These are phyloP conservation scores for Talaromyces borbonicus DNA, from an alignment of 495 filamentous ascomycete genomes.

Conservation along the genomic window DNA sequence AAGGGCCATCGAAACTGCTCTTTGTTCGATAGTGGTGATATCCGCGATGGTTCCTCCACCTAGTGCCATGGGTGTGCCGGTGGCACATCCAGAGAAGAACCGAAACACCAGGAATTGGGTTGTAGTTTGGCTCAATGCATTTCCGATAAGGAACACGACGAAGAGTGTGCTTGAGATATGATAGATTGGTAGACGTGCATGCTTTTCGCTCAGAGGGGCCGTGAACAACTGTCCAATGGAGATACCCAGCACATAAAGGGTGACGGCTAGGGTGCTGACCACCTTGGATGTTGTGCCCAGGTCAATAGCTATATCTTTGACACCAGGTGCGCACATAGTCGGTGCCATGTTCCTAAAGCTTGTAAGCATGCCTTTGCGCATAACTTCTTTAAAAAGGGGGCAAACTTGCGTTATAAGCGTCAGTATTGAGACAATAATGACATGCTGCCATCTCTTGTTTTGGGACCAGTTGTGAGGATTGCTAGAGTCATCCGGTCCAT, in stretches of 20 bases:
- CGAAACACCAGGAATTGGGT: constrained; percentile 32
- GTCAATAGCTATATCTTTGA: constrained; percentile 6
- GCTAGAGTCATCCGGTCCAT: constrained; percentile 44
- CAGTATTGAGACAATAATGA: constrained; percentile 12
- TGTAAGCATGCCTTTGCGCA: background rate
- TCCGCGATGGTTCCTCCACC: constrained; percentile 37
- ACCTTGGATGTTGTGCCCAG: constrained; percentile 11
- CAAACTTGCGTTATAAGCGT: constrained; percentile 12
- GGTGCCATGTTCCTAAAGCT: constrained; percentile 16
- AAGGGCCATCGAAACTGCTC: constrained; percentile 26
- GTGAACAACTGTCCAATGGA: constrained; percentile 28
- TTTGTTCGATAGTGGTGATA: constrained; percentile 20
- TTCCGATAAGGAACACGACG: constrained; percentile 34
- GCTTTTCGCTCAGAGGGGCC: constrained; percentile 32
- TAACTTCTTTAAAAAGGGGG: background rate
- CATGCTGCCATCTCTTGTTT: constrained; percentile 18
- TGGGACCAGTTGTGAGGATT: constrained; percentile 52
- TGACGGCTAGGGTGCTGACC: constrained; percentile 17
- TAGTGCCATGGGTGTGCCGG: constrained; percentile 24
- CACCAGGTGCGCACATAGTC: constrained; percentile 22
- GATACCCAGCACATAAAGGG: constrained; percentile 30
- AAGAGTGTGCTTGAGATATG: constrained; percentile 36
- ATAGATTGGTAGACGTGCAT: constrained; percentile 27
- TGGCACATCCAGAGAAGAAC: constrained; percentile 31
- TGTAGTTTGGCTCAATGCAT: constrained; percentile 30